Evolutionary conservation across 148 eudicot genomes (phyloP).

Genomic region (Limonium bicolor): DNA sequence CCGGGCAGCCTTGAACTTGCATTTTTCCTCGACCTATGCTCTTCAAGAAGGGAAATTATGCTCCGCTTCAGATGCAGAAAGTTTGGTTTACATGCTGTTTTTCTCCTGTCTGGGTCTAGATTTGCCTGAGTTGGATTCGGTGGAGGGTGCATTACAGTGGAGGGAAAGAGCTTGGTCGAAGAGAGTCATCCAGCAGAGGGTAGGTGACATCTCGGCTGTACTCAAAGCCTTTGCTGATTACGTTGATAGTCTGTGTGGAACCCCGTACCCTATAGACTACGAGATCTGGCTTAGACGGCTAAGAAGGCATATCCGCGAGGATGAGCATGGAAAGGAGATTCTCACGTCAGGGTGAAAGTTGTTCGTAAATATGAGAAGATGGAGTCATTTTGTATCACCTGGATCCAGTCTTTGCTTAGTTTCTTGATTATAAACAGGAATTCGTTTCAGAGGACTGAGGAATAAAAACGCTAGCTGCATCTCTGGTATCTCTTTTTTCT

Average conservation of each 20-base stretch:
- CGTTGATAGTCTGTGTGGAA: slow-evolving; percentile 92
- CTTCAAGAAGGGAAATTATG: slow-evolving; percentile 90
- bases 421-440: too few relatives aligned
- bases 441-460: too few relatives aligned
- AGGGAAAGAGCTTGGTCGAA: slow-evolving; percentile 84
- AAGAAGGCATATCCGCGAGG: slow-evolving; percentile 47
- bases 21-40: slow-evolving; percentile 80
- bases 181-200: slow-evolving; percentile 77
- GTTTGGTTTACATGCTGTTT: slow-evolving; percentile 84
- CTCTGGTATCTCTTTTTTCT: too few relatives aligned
- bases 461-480: too few relatives aligned
- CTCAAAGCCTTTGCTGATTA: slow-evolving; percentile 94
- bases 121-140: slow-evolving; percentile 70
- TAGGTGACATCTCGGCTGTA: slow-evolving; percentile 89
- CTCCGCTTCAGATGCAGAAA: slow-evolving; percentile 91
- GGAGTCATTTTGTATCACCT: too few relatives aligned
- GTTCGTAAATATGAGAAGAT: too few relatives aligned
- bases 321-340: slow-evolving; percentile 60
- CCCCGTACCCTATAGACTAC: slow-evolving; percentile 78
- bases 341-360: slow-evolving; percentile 36
- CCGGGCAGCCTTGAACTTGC: slow-evolving; percentile 81
- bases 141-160: slow-evolving; percentile 91
- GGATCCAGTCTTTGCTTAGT: too few relatives aligned
- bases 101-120: slow-evolving; percentile 61
- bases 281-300: slow-evolving; percentile 79